phyloP scores from a whole-genome alignment of 768 basidiomycete genomes.

The Russula compacta region DNA sequence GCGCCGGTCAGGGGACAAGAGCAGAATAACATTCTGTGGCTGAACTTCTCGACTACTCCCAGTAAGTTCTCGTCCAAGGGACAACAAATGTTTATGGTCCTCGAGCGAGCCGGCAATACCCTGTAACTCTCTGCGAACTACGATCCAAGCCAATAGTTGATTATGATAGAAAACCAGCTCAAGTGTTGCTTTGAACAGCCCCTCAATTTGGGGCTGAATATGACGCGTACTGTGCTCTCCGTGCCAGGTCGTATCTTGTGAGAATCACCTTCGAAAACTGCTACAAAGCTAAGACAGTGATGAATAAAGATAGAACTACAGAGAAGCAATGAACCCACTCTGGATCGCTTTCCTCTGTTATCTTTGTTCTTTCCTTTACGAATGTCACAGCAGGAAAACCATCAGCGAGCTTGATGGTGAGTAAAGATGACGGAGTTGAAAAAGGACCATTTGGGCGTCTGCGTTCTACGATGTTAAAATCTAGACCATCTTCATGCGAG shows the following conservation, averaged over 20 bases:
- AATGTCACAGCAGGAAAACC: conserved; percentile 8
- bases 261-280: not conserved
- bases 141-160: not conserved
- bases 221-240: not conserved
- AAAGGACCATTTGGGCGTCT: conserved; percentile 22
- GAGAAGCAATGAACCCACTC: not conserved
- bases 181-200: conserved; percentile 3
- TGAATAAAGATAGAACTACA: not conserved
- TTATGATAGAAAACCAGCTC: conserved; percentile 7
- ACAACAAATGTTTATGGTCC: not conserved
- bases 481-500: conserved; percentile 28
- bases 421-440: conserved; percentile 1
- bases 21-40: not conserved
- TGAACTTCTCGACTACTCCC: not conserved
- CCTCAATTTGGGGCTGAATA: conserved; percentile 11
- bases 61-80: not conserved
- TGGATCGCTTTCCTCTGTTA: not conserved
- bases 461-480: conserved; percentile 46
- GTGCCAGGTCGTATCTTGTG: not conserved
- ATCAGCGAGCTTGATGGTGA: conserved; percentile 14
- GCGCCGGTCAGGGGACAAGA: not conserved
- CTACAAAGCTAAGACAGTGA: not conserved
- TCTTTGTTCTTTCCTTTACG: not conserved
- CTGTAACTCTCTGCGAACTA: not conserved
- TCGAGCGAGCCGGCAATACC: conserved; percentile 5